Conservation (phyloP, 257 asterid genomes). For the Apocynum venetum region DNA sequence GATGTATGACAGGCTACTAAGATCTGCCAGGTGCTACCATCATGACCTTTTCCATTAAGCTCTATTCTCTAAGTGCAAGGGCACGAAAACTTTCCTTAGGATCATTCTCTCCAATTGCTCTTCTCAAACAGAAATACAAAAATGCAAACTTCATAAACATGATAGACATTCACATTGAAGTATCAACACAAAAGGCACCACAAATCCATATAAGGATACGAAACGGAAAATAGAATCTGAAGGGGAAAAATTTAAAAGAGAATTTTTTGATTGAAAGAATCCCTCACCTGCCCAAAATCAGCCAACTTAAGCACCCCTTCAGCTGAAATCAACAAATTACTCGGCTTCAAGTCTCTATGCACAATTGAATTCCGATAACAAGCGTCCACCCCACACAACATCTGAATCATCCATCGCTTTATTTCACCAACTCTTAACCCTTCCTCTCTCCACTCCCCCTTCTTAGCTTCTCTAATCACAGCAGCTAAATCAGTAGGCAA, state of each 20-base stretch:
- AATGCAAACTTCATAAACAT: background rate
- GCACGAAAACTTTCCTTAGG: background rate
- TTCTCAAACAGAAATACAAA: background rate
- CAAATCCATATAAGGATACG: background rate
- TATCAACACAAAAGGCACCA: background rate
- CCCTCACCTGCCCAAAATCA: constrained; percentile 88
- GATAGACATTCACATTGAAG: background rate
- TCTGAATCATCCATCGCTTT: constrained; percentile 87
- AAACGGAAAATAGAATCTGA: background rate
- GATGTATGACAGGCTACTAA: background rate
- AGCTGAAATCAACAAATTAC: constrained; percentile 78
- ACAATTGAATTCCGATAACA: constrained; percentile 80
- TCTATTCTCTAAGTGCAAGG: background rate
- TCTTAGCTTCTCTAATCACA: constrained; percentile 60
- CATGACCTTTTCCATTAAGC: background rate
- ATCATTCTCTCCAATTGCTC: background rate
- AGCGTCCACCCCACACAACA: constrained; percentile 63
- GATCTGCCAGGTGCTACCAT: background rate
- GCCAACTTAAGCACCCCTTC: constrained; percentile 86
- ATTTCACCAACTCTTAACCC: constrained; percentile 68
- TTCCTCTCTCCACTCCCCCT: constrained; percentile 39
- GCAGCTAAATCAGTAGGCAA: constrained; percentile 68
- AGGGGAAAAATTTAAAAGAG: background rate
- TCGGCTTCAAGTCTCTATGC: constrained; percentile 89
- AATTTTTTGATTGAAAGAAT: background rate